phyloP scores from a whole-genome alignment of 441 rosid species.

The Erysimum cheiri region DNA sequence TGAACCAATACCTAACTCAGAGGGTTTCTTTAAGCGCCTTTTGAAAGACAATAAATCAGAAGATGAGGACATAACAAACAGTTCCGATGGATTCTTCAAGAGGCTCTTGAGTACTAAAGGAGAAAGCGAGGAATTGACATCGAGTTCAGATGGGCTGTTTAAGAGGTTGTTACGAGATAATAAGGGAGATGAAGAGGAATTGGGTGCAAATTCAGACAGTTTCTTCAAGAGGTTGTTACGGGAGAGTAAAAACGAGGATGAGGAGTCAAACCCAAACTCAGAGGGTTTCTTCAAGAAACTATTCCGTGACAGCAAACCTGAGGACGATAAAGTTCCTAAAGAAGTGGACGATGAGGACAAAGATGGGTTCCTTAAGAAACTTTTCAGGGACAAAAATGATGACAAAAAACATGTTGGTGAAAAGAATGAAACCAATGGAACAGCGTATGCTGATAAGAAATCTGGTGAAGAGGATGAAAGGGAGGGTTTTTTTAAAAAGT shows the following conservation, averaged over 20 bases:
- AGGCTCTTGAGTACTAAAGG: slow-evolving; percentile 76
- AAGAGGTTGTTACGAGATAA: slow-evolving; percentile 77
- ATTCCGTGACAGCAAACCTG: slow-evolving; percentile 84
- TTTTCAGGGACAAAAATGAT: slow-evolving; percentile 84
- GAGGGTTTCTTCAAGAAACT: slow-evolving; percentile 88
- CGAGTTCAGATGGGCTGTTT: slow-evolving; percentile 66
- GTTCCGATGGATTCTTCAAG: slow-evolving; percentile 93
- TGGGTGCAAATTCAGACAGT: slow-evolving; percentile 44
- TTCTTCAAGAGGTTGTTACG: slow-evolving; percentile 44
- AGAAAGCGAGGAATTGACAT: slow-evolving; percentile 51
- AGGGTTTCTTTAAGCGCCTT: slow-evolving; percentile 90
- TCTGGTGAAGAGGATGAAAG: slow-evolving; percentile 83
- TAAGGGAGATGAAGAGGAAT: slow-evolving; percentile 50
- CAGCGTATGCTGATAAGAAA: slow-evolving; percentile 52
- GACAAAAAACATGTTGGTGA: slow-evolving; percentile 81
- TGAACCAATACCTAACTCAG: slow-evolving; percentile 75
- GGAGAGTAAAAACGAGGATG: slow-evolving; percentile 70
- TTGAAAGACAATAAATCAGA: slow-evolving; percentile 75
- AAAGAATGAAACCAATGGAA: slow-evolving; percentile 46
- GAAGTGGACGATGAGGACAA: slow-evolving; percentile 83
- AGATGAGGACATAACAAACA: slow-evolving; percentile 73
- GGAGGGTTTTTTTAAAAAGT: slow-evolving; percentile 83
- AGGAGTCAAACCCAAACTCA: slow-evolving; percentile 61
- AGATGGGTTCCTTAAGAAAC: slow-evolving; percentile 84
- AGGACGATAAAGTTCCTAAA: slow-evolving; percentile 66